A percentile compares a stretch with the other conserved stretches of the same genome.
phyloP scores from a whole-genome alignment of 1,284 basidiomycete genomes.

The Moniliella sp. region DNA sequence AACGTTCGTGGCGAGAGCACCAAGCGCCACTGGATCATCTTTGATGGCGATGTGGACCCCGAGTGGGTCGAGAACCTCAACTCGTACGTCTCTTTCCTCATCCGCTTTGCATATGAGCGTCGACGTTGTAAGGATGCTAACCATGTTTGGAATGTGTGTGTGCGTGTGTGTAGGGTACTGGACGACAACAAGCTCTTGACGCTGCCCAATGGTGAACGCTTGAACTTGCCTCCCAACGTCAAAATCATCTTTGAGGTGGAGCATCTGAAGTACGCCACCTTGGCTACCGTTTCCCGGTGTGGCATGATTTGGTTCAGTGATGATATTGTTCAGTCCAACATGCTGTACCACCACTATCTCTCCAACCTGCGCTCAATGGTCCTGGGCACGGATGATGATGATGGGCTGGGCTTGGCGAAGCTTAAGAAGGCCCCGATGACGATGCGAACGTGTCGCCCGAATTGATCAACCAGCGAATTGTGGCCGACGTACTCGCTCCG shows the following conservation, averaged over 20 bases:
- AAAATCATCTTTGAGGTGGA: slow-evolving; percentile 99
- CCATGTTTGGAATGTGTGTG: no score
- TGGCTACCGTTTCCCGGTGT: slow-evolving; percentile 95
- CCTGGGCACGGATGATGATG: slow-evolving; percentile 79
- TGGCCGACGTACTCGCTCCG: slow-evolving; percentile 39
- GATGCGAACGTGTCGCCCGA: slow-evolving; percentile 41
- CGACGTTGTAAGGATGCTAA: no score
- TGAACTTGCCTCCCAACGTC: slow-evolving; percentile 86
- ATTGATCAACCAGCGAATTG: slow-evolving; percentile 54
- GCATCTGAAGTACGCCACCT: slow-evolving; percentile 83
- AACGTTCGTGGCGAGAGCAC: slow-evolving; percentile 90
- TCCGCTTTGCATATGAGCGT: no score
- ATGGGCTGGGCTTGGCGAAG: slow-evolving; percentile 39
- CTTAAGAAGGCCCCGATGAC: slow-evolving; percentile 6
- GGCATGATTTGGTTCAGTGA: slow-evolving; percentile 99
- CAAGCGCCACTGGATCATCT: slow-evolving; percentile 97
- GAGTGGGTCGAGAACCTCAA: slow-evolving; percentile 99
- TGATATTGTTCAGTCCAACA: slow-evolving; percentile 66
- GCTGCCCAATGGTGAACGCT: slow-evolving; percentile 87
- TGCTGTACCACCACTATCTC: slow-evolving; percentile 80
- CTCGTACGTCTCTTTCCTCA: slow-evolving; percentile 40
- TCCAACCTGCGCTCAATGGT: slow-evolving; percentile 52
- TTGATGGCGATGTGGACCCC: slow-evolving; percentile 96
- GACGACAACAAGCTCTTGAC: slow-evolving; percentile 97
- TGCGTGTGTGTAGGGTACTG: no score